Conservation (phyloP, 805 yeast species). For the Schizosaccharomyces cryophilus region DNA sequence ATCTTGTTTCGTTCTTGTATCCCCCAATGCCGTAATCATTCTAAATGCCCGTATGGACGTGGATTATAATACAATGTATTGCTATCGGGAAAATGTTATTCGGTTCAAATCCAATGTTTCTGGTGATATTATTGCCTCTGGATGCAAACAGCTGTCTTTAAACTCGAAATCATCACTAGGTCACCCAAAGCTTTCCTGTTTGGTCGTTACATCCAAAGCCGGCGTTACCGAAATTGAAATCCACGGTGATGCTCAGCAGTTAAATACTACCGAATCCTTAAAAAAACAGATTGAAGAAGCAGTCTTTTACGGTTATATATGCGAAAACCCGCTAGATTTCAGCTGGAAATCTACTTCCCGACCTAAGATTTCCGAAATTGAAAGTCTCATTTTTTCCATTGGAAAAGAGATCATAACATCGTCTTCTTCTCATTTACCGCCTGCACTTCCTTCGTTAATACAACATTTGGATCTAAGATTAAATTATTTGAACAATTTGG, state of each 20-base stretch:
- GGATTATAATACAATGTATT: background rate
- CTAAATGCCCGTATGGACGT: background rate
- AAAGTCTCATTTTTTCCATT: background rate
- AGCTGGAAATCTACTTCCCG: background rate
- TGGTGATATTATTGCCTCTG: constrained; percentile 35
- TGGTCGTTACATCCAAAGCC: constrained; percentile 25
- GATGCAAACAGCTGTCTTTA: constrained; percentile 21
- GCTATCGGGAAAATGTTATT: constrained; percentile 35
- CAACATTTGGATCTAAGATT: background rate
- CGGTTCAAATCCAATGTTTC: constrained; percentile 22
- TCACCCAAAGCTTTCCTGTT: constrained; percentile 22
- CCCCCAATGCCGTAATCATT: background rate
- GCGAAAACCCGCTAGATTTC: background rate
- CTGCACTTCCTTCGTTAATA: background rate
- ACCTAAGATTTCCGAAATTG: background rate
- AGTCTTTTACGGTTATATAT: constrained; percentile 29
- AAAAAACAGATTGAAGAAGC: constrained; percentile 70
- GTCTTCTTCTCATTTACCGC: background rate
- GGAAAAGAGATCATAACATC: background rate
- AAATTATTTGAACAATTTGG: background rate
- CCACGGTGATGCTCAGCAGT: constrained; percentile 8
- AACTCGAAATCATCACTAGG: background rate
- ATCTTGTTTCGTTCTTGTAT: background rate
- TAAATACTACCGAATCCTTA: constrained; percentile 16
- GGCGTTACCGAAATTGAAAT: constrained; percentile 43